Conservation (phyloP, 2,329 filamentous ascomycete genomes). For the Orbilia ellipsospora region DNA sequence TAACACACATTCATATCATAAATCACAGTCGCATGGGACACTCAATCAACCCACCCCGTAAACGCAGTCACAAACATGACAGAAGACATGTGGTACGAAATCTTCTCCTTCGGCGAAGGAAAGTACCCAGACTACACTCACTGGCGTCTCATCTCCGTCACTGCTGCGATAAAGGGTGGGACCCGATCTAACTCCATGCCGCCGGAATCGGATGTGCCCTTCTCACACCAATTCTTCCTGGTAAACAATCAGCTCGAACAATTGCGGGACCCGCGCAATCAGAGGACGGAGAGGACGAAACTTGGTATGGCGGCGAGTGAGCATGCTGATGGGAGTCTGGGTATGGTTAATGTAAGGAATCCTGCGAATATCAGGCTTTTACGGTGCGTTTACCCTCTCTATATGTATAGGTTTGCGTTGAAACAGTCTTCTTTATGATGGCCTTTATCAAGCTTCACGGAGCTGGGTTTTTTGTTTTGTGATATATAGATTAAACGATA, state of each 20-base stretch:
- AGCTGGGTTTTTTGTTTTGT: no score
- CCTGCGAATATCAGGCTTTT: constrained; percentile 5
- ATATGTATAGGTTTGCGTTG: no score
- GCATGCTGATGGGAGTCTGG: not conserved
- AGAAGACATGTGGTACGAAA: not conserved
- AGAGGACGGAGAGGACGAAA: not conserved
- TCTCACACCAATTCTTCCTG: not conserved
- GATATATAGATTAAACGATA: no score
- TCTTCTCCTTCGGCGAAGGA: not conserved
- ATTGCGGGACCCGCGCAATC: not conserved
- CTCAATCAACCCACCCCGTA: not conserved
- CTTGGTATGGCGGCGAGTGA: constrained; percentile 15
- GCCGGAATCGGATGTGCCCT: not conserved
- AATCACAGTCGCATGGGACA: constrained; percentile 10
- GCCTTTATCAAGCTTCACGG: no score
- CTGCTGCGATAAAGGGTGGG: not conserved
- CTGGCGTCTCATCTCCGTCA: constrained; percentile 17
- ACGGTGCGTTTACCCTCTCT: not conserved
- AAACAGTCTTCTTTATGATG: no score
- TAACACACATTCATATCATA: no score
- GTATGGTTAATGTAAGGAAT: constrained; percentile 6
- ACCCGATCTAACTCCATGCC: not conserved
- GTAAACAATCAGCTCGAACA: not conserved
- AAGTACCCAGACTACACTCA: constrained; percentile 5
- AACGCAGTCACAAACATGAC: not conserved